A percentile compares a stretch with the other conserved stretches of the same genome.
phyloP scores from a whole-genome alignment of 75 land plant species.

The Isoetes taiwanensis region DNA sequence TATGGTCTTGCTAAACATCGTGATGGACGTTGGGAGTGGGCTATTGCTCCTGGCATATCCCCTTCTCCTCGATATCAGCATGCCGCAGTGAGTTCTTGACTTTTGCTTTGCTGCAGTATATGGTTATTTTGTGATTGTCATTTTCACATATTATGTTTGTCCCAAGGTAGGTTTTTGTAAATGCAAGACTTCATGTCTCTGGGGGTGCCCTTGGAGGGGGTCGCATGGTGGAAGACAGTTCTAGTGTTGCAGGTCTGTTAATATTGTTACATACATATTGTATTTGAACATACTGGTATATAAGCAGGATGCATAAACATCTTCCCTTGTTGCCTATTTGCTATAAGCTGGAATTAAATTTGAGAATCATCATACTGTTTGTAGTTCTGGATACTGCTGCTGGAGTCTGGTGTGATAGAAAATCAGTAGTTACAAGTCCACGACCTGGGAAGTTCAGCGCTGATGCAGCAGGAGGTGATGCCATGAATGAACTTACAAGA shows the following conservation, averaged over 20 bases:
- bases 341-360: too few species aligned
- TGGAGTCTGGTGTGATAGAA: constrained; percentile 76
- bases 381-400: constrained; percentile 79
- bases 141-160: too few species aligned
- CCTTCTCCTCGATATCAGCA: constrained; percentile 6
- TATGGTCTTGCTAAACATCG: constrained; percentile 7
- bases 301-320: too few species aligned
- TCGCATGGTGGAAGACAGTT: constrained; percentile 49
- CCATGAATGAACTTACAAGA: constrained; percentile 50
- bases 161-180: constrained; percentile 84
- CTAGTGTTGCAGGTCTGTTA: constrained; percentile 56
- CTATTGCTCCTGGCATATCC: constrained; percentile 1
- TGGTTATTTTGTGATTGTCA: too few species aligned
- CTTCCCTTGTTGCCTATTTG: too few species aligned
- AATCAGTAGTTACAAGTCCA: constrained; percentile 62
- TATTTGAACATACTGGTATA: background rate
- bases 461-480: constrained; percentile 30
- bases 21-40: constrained; percentile 4
- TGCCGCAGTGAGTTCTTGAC: background rate
- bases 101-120: too few species aligned
- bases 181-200: constrained; percentile 69
- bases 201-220: constrained; percentile 78
- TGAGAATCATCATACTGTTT: constrained; percentile 8
- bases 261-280: background rate
- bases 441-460: constrained; percentile 26